These are phyloP conservation scores for Neonectria magnoliae DNA, from an alignment of 2,329 filamentous ascomycete species.

Conservation along the genomic window DNA sequence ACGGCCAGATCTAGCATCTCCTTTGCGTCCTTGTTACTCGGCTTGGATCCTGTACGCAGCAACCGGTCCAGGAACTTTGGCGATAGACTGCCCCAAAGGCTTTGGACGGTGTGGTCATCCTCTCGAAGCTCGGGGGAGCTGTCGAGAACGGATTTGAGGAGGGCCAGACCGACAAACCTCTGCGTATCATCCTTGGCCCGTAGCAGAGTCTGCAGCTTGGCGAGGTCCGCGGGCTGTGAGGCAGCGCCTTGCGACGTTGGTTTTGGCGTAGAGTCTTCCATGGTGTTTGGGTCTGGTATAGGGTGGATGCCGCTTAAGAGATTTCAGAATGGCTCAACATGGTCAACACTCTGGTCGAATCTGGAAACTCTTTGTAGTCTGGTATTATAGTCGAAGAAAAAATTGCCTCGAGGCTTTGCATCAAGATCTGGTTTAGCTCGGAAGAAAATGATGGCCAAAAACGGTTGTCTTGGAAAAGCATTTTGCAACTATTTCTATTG, in stretches of 20 bases:
- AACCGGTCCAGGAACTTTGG: constrained; percentile 72
- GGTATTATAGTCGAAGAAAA: neutral
- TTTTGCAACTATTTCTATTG: constrained; percentile 4
- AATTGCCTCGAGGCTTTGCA: neutral
- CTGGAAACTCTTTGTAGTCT: neutral
- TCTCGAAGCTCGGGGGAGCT: constrained; percentile 63
- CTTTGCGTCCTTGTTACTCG: constrained; percentile 56
- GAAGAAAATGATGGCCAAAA: neutral
- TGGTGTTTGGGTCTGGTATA: constrained; percentile 18
- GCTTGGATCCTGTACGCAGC: constrained; percentile 62
- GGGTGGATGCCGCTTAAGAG: neutral
- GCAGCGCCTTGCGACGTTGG: constrained; percentile 15
- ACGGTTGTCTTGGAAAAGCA: neutral
- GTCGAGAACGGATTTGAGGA: constrained; percentile 73
- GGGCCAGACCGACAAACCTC: constrained; percentile 73
- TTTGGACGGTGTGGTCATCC: constrained; percentile 56
- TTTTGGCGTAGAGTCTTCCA: constrained; percentile 17
- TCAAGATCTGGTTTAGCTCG: neutral
- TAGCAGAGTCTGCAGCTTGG: constrained; percentile 66
- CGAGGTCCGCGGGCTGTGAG: constrained; percentile 39
- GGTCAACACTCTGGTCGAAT: neutral
- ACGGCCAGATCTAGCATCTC: constrained; percentile 73
- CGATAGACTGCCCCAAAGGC: constrained; percentile 69
- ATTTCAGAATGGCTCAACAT: neutral
- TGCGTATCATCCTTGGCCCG: constrained; percentile 72